Evolutionary conservation across 768 basidiomycete genomes (phyloP).

Genomic region (Tephrocybe sp.): DNA sequence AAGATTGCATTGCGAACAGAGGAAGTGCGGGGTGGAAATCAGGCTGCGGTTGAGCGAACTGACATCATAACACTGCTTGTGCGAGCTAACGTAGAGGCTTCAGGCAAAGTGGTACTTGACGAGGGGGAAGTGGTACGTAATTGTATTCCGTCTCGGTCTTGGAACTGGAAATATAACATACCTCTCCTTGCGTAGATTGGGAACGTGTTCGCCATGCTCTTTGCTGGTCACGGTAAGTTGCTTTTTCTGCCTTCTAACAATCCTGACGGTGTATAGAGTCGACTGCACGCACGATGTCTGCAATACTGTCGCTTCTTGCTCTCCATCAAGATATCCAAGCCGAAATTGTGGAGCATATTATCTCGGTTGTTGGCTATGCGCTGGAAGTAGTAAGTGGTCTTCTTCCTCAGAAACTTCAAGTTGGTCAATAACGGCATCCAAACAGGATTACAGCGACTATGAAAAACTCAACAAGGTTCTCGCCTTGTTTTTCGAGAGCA

Average conservation of each 20-base stretch:
- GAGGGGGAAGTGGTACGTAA: slow-evolving; percentile 36
- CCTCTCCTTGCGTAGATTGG: slow-evolving; percentile 34
- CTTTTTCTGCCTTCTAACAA: no score
- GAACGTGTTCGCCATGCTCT: slow-evolving; percentile 46
- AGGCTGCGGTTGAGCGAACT: slow-evolving; percentile 3
- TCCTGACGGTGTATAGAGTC: slow-evolving; percentile 28
- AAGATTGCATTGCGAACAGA: slow-evolving; percentile 30
- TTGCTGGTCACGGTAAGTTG: slow-evolving; percentile 54
- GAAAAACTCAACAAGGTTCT: slow-evolving; percentile 36
- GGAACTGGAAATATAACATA: neutral
- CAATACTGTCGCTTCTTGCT: slow-evolving; percentile 36
- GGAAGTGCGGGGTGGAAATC: slow-evolving; percentile 16
- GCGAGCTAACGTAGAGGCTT: slow-evolving; percentile 39
- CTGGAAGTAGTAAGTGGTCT: slow-evolving; percentile 27
- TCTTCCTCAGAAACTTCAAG: neutral
- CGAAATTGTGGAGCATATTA: slow-evolving; percentile 36
- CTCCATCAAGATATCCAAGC: slow-evolving; percentile 39
- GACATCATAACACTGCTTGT: slow-evolving; percentile 42
- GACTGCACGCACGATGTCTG: slow-evolving; percentile 39
- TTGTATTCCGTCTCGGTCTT: no score
- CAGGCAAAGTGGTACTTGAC: slow-evolving; percentile 32
- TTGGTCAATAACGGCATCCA: slow-evolving; percentile 14
- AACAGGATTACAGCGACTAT: slow-evolving; percentile 38
- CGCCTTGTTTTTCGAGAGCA: slow-evolving; percentile 37
- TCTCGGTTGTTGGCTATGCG: slow-evolving; percentile 26